phyloP scores from a whole-genome alignment of 768 basidiomycete genomes.

The Leccinum boreale region DNA sequence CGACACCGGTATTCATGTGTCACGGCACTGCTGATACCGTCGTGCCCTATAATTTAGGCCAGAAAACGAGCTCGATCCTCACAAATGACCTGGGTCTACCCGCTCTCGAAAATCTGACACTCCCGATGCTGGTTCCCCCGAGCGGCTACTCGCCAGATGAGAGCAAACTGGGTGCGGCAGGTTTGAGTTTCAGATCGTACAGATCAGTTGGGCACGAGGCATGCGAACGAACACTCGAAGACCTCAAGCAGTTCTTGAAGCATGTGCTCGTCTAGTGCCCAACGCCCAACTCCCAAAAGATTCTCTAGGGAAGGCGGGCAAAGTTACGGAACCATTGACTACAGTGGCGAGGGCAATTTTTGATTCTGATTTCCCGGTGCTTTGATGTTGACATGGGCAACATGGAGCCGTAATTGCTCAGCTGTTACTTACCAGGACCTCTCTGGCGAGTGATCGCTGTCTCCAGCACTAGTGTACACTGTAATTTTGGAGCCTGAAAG shows the following conservation, averaged over 20 bases:
- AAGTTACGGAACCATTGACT: not conserved
- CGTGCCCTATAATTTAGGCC: slow-evolving; percentile 54
- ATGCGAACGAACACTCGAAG: slow-evolving; percentile 59
- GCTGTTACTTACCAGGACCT: not conserved
- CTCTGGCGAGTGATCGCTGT: not conserved
- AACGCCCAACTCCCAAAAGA: not conserved
- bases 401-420: not conserved
- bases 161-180: slow-evolving; percentile 32
- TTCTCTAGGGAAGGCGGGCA: not conserved
- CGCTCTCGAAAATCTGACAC: slow-evolving; percentile 33
- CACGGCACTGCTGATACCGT: slow-evolving; percentile 78
- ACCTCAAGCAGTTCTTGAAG: slow-evolving; percentile 70
- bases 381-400: not conserved
- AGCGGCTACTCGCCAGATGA: slow-evolving; percentile 19
- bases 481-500: not conserved
- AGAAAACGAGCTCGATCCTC: slow-evolving; percentile 55
- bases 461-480: not conserved
- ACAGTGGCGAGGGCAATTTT: not conserved
- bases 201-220: slow-evolving; percentile 65
- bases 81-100: slow-evolving; percentile 51
- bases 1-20: slow-evolving; percentile 82
- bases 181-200: slow-evolving; percentile 68
- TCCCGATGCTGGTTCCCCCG: slow-evolving; percentile 27
- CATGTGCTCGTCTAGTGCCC: slow-evolving; percentile 43
- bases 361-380: not conserved